Percentiles rank a stretch among this genome's conserved stretches.
Evolutionary conservation across 2,329 filamentous ascomycete genomes (phyloP).

Genomic region (Alternaria conjuncta): DNA sequence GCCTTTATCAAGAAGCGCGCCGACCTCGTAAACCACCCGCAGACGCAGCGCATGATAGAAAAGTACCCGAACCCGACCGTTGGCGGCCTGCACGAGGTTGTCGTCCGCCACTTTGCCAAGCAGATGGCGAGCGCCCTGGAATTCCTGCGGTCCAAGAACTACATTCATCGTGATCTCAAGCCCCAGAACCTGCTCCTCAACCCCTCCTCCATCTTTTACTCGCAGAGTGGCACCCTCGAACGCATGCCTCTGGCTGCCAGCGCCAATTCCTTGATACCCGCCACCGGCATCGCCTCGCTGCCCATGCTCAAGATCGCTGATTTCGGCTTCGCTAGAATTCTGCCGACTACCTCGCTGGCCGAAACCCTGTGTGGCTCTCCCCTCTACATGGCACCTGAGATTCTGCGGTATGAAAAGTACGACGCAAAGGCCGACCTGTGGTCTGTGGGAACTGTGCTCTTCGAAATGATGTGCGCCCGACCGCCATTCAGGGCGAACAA

Average conservation of each 20-base stretch:
- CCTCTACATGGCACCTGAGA: constrained; percentile 98
- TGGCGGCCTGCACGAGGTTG: constrained; percentile 93
- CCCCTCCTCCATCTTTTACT: constrained; percentile 76
- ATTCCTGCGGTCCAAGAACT: constrained; percentile 83
- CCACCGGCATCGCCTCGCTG: constrained; percentile 79
- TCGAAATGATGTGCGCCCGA: constrained; percentile 90
- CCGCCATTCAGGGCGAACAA: constrained; percentile 93
- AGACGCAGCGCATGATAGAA: constrained; percentile 86
- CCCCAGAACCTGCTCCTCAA: constrained; percentile 94
- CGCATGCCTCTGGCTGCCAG: constrained; percentile 77
- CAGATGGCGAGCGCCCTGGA: constrained; percentile 90
- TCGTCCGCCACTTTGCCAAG: constrained; percentile 94
- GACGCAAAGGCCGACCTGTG: constrained; percentile 96
- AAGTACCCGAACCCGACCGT: constrained; percentile 87
- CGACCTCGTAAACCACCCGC: constrained; percentile 77
- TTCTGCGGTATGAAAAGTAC: constrained; percentile 95
- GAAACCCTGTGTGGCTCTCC: constrained; percentile 97
- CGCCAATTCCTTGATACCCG: constrained; percentile 79
- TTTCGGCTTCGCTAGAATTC: constrained; percentile 94
- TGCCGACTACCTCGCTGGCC: constrained; percentile 88
- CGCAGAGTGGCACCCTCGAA: constrained; percentile 54
- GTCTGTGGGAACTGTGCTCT: constrained; percentile 95
- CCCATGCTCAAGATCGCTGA: constrained; percentile 98
- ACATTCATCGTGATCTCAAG: constrained; percentile 96
- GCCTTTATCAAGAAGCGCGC: constrained; percentile 95